Conservation (phyloP, 2,329 filamentous ascomycete species). For the Elsinoe necatrix region DNA sequence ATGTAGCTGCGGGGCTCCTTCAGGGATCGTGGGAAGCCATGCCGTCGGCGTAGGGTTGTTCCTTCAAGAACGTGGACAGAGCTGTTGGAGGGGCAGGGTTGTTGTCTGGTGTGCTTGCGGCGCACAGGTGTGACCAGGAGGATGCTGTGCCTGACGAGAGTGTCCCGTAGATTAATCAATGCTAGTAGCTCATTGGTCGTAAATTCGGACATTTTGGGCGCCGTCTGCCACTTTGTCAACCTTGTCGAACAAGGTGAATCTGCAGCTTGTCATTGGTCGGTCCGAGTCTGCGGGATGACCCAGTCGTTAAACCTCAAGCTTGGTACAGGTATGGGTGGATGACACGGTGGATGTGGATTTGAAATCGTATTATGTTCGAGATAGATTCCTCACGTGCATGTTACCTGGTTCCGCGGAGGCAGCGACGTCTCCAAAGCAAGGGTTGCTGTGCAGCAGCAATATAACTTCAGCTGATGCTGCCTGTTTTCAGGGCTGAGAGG, state of each 20-base stretch:
- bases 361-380: background rate
- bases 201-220: conserved; percentile 9
- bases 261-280: background rate
- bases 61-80: conserved; percentile 5
- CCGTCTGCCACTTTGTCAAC: conserved; percentile 11
- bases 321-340: background rate
- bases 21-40: background rate
- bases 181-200: background rate
- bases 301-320: background rate
- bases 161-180: background rate
- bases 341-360: background rate
- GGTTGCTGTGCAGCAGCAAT: background rate
- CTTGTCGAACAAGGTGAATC: conserved; percentile 1
- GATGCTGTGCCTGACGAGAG: conserved; percentile 2
- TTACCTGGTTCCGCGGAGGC: background rate
- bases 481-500: conserved; percentile 6
- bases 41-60: background rate
- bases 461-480: background rate
- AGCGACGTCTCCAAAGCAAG: background rate
- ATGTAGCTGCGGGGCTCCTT: conserved; percentile 2
- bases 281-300: conserved; percentile 2
- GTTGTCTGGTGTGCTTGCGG: background rate
- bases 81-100: background rate
- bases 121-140: conserved; percentile 7
- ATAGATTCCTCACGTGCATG: background rate